Evolutionary conservation across 2,329 filamentous ascomycete genomes (phyloP).

Genomic region (Trichophyton verrucosum): DNA sequence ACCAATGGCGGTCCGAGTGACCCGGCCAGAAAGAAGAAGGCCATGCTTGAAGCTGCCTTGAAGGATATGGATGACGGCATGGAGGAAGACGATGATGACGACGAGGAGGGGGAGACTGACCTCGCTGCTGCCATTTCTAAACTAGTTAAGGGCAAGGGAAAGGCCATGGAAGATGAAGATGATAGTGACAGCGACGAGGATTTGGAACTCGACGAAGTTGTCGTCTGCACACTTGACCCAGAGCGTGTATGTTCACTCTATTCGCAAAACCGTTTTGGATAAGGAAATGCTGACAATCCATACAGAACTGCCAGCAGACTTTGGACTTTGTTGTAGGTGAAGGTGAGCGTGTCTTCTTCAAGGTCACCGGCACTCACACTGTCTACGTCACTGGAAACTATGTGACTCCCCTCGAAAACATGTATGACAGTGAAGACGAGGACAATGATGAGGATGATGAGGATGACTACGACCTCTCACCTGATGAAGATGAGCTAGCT

Average conservation of each 20-base stretch:
- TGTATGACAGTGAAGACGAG: constrained; percentile 10
- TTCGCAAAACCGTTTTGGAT: not conserved
- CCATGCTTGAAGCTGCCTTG: constrained; percentile 62
- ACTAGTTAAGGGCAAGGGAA: constrained; percentile 50
- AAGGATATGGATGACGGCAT: constrained; percentile 62
- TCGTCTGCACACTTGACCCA: constrained; percentile 90
- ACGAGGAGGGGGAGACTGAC: constrained; percentile 59
- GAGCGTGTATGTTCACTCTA: constrained; percentile 54
- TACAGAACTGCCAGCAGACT: constrained; percentile 83
- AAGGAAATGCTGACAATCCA: constrained; percentile 2
- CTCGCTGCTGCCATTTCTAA: constrained; percentile 40
- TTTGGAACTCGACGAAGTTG: constrained; percentile 70
- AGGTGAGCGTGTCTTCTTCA: constrained; percentile 83
- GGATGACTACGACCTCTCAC: constrained; percentile 68
- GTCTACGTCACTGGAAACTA: constrained; percentile 96
- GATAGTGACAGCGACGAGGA: constrained; percentile 49
- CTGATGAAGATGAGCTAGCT: constrained; percentile 61
- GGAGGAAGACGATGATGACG: constrained; percentile 42
- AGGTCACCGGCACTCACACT: constrained; percentile 77
- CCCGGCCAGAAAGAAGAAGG: constrained; percentile 77
- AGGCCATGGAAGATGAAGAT: constrained; percentile 56
- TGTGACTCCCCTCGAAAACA: constrained; percentile 55
- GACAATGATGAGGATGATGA: constrained; percentile 47
- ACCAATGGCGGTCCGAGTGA: constrained; percentile 83
- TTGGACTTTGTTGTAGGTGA: constrained; percentile 86